Percentiles rank a stretch among this genome's conserved stretches.
Evolutionary conservation across 257 asterid species (phyloP).

Genomic region (Nicotiana tomentosiformis): DNA sequence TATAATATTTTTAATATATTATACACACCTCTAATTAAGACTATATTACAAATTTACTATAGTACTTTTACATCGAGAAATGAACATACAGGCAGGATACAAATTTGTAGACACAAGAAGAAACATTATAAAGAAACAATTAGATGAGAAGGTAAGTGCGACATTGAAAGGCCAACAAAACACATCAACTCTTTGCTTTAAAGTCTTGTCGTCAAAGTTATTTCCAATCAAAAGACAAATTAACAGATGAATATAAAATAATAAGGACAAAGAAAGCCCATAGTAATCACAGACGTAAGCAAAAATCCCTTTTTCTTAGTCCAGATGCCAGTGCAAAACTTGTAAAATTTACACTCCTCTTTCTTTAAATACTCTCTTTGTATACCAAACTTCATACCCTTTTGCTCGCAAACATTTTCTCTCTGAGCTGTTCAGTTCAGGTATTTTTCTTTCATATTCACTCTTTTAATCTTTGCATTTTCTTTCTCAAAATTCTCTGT

Average conservation of each 20-base stretch:
- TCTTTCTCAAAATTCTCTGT: neutral
- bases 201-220: neutral
- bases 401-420: neutral
- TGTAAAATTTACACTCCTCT: neutral
- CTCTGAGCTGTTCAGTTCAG: slow-evolving; percentile 15
- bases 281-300: neutral
- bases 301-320: neutral
- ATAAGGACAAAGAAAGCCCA: neutral
- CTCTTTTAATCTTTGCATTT: neutral
- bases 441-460: slow-evolving; percentile 8
- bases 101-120: neutral
- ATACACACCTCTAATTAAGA: no score
- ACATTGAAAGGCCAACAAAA: slow-evolving; percentile 12
- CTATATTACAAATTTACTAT: neutral
- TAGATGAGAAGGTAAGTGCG: neutral
- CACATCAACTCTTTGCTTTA: slow-evolving; percentile 7
- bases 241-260: neutral
- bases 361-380: slow-evolving; percentile 12
- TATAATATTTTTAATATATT: no score
- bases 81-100: neutral
- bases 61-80: neutral
- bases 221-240: neutral
- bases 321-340: slow-evolving; percentile 13
- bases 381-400: neutral
- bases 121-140: neutral